Evolutionary conservation across 495 filamentous ascomycete species (phyloP).

Genomic region (Jackrogersella minutella): DNA sequence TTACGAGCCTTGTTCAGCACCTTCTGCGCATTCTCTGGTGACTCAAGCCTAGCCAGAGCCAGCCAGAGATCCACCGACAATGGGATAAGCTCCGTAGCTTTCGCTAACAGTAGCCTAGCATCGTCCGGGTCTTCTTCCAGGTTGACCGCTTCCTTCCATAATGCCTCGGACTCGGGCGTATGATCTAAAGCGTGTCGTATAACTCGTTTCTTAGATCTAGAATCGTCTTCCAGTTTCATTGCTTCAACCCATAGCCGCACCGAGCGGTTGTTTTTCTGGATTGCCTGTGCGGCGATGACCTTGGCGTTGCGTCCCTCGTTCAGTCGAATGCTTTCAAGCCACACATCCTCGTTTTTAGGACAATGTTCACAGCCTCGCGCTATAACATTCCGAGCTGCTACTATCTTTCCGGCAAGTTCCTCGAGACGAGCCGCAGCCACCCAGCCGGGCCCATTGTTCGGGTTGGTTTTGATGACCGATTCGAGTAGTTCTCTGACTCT

Average conservation of each 20-base stretch:
- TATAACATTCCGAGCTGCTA: conserved; percentile 84
- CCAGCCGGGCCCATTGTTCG: conserved; percentile 94
- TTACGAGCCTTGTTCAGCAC: conserved; percentile 96
- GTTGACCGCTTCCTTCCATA: conserved; percentile 99
- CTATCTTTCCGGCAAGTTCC: conserved; percentile 88
- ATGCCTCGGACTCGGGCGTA: conserved; percentile 86
- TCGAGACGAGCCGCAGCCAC: conserved; percentile 94
- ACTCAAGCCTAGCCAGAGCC: conserved; percentile 87
- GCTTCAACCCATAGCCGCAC: conserved; percentile 92
- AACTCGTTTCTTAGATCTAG: conserved; percentile 85
- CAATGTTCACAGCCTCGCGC: conserved; percentile 86
- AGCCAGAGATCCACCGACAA: conserved; percentile 94
- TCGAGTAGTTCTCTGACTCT: conserved; percentile 92
- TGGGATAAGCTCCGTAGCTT: conserved; percentile 93
- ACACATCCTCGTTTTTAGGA: conserved; percentile 92
- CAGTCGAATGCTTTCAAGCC: conserved; percentile 92
- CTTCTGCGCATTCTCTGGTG: conserved; percentile 86
- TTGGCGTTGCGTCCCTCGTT: conserved; percentile 93
- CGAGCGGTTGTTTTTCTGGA: conserved; percentile 87
- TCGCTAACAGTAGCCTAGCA: conserved; percentile 84
- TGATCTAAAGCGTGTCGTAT: conserved; percentile 86
- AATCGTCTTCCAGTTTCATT: conserved; percentile 87
- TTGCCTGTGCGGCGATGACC: conserved; percentile 93
- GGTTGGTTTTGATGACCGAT: conserved; percentile 95
- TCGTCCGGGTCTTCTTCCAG: conserved; percentile 88